These are phyloP conservation scores for Xylaria sp. DNA, from an alignment of 2,329 filamentous ascomycete species.

Conservation along the genomic window DNA sequence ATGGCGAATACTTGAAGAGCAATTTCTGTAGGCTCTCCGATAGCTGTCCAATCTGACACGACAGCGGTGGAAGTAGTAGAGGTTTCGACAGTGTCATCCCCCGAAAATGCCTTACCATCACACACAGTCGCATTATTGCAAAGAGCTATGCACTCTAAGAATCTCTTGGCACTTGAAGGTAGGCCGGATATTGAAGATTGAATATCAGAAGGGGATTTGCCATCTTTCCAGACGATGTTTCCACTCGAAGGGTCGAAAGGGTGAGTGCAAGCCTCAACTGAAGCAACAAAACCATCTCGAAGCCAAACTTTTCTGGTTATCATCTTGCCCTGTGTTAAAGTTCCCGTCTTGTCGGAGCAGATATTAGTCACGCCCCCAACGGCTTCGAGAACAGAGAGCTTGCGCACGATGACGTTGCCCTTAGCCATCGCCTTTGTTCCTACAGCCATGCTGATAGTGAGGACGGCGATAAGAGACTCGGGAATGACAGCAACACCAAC, in stretches of 20 bases:
- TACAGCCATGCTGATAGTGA: constrained; percentile 71
- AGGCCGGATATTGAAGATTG: constrained; percentile 42
- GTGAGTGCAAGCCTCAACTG: constrained; percentile 65
- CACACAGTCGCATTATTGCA: constrained; percentile 70
- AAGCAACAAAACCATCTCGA: constrained; percentile 62
- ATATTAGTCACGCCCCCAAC: constrained; percentile 77
- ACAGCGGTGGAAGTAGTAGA: constrained; percentile 61
- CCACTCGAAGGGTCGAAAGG: constrained; percentile 72
- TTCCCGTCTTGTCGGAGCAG: constrained; percentile 78
- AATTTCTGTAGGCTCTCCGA: constrained; percentile 78
- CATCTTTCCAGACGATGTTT: constrained; percentile 58
- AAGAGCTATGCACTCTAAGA: constrained; percentile 67
- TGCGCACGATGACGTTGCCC: constrained; percentile 67
- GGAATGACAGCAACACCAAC: constrained; percentile 65
- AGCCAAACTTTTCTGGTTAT: constrained; percentile 72
- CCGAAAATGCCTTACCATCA: constrained; percentile 53
- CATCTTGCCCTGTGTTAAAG: constrained; percentile 74
- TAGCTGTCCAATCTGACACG: constrained; percentile 64
- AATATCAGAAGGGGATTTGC: constrained; percentile 45
- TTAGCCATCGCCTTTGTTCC: constrained; percentile 67
- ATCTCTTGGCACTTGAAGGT: constrained; percentile 55
- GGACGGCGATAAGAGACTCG: constrained; percentile 69
- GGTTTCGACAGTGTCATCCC: constrained; percentile 59
- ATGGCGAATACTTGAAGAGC: constrained; percentile 79
- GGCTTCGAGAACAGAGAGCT: constrained; percentile 73